Conservation (phyloP, 2,329 filamentous ascomycete species). For the Cladophialophora exuberans region DNA sequence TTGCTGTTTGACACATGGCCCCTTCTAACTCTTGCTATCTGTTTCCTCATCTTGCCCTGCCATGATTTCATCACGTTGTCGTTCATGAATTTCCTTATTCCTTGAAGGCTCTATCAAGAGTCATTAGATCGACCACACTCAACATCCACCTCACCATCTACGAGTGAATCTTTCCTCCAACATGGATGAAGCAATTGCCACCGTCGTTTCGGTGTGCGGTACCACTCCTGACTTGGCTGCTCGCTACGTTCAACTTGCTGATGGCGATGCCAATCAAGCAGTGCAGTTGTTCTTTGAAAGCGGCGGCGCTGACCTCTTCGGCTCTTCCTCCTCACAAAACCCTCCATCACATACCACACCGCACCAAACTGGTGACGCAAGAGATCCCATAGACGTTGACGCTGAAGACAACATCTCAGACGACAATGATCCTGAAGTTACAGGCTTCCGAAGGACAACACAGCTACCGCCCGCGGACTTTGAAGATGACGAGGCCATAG, state of each 20-base stretch:
- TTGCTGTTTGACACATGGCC: slow-evolving; percentile 10
- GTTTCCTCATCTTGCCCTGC: not conserved
- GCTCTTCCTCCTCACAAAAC: slow-evolving; percentile 47
- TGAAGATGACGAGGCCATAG: slow-evolving; percentile 91
- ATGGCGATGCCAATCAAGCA: slow-evolving; percentile 80
- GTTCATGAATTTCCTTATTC: slow-evolving; percentile 8
- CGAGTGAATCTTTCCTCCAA: slow-evolving; percentile 21
- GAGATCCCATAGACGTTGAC: slow-evolving; percentile 67
- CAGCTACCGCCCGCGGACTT: slow-evolving; percentile 42
- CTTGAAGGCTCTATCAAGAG: slow-evolving; percentile 8
- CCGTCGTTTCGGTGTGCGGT: slow-evolving; percentile 82
- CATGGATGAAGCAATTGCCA: slow-evolving; percentile 72
- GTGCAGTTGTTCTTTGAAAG: slow-evolving; percentile 90
- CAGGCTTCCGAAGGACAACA: slow-evolving; percentile 34
- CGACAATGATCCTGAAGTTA: slow-evolving; percentile 46
- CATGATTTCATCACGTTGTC: not conserved
- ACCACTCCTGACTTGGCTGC: slow-evolving; percentile 73
- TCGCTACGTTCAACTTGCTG: slow-evolving; percentile 83
- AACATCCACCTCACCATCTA: not conserved
- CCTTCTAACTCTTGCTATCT: slow-evolving; percentile 3
- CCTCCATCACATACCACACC: slow-evolving; percentile 37
- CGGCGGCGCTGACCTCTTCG: slow-evolving; percentile 65
- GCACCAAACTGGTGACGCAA: slow-evolving; percentile 14
- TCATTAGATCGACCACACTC: slow-evolving; percentile 2
- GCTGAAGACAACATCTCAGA: slow-evolving; percentile 60